phyloP scores from a whole-genome alignment of 2,329 filamentous ascomycete genomes.

The Daldinia sp. region DNA sequence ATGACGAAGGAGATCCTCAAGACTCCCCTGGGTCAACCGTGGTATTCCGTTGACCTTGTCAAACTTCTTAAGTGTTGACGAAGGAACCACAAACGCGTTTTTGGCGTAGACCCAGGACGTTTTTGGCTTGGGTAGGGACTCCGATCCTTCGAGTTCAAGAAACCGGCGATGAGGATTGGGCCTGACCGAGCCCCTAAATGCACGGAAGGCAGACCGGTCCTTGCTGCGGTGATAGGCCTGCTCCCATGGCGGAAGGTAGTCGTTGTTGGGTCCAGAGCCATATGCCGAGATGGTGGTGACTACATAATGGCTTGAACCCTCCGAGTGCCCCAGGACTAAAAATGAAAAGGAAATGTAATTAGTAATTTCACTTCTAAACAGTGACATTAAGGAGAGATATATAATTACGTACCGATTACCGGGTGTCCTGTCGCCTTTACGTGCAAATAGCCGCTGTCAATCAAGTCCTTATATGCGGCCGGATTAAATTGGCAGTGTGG shows the following conservation, averaged over 20 bases:
- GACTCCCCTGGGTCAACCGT: constrained; percentile 36
- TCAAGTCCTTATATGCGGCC: constrained; percentile 39
- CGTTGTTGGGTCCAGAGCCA: constrained; percentile 39
- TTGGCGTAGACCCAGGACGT: constrained; percentile 48
- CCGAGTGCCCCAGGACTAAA: constrained; percentile 44
- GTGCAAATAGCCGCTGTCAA: constrained; percentile 38
- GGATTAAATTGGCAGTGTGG: constrained; percentile 26
- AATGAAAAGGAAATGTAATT: background rate
- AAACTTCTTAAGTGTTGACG: constrained; percentile 42
- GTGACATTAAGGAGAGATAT: background rate
- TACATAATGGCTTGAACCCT: constrained; percentile 40
- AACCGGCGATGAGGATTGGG: constrained; percentile 21
- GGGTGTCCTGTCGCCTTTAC: constrained; percentile 50
- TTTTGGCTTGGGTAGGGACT: constrained; percentile 44
- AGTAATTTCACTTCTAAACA: background rate
- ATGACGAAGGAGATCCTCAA: constrained; percentile 31
- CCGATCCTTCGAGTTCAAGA: constrained; percentile 47
- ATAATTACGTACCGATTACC: constrained; percentile 45
- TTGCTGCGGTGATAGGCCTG: constrained; percentile 46
- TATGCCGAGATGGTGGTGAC: constrained; percentile 54
- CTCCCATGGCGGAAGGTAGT: constrained; percentile 51
- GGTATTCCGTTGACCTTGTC: constrained; percentile 28
- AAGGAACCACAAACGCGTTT: constrained; percentile 40
- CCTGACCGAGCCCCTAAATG: constrained; percentile 49
- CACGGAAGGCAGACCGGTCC: constrained; percentile 46